Conservation (phyloP, 1,284 basidiomycete species). For the Ustilago bromivora region DNA sequence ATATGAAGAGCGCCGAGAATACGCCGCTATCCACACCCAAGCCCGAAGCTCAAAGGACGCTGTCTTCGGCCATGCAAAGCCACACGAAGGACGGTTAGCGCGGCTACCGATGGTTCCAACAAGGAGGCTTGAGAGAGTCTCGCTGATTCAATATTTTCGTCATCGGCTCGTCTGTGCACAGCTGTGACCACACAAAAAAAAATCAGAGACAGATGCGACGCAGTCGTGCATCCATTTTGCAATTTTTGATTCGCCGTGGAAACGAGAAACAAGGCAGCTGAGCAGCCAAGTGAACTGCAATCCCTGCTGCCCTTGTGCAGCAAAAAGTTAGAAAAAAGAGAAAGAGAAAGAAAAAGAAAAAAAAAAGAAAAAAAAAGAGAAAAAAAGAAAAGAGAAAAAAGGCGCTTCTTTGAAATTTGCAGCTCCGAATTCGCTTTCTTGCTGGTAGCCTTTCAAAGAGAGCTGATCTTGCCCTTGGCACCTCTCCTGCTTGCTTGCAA, state of each 20-base stretch:
- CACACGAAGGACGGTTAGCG: constrained; percentile 4
- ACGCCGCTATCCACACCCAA: constrained; percentile 49
- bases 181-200: neutral
- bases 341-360: too few species aligned
- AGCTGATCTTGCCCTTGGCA: constrained; percentile 6
- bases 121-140: neutral
- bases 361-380: neutral
- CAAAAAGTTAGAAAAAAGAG: too few species aligned
- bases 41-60: constrained; percentile 23
- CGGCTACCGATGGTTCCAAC: neutral
- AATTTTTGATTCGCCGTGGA: constrained; percentile 13
- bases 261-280: neutral
- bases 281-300: neutral
- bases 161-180: constrained; percentile 15
- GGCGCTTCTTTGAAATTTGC: constrained; percentile 1
- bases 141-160: constrained; percentile 3
- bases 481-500: neutral
- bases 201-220: neutral
- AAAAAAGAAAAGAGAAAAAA: neutral
- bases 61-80: constrained; percentile 2
- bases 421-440: neutral
- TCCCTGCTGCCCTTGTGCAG: neutral
- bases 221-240: constrained; percentile 2
- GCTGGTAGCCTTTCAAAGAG: neutral
- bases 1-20: constrained; percentile 56